A percentile compares a stretch with the other conserved stretches of the same genome.
Conservation (phyloP, 768 basidiomycete species). For the Suillus fuscotomentosus region DNA sequence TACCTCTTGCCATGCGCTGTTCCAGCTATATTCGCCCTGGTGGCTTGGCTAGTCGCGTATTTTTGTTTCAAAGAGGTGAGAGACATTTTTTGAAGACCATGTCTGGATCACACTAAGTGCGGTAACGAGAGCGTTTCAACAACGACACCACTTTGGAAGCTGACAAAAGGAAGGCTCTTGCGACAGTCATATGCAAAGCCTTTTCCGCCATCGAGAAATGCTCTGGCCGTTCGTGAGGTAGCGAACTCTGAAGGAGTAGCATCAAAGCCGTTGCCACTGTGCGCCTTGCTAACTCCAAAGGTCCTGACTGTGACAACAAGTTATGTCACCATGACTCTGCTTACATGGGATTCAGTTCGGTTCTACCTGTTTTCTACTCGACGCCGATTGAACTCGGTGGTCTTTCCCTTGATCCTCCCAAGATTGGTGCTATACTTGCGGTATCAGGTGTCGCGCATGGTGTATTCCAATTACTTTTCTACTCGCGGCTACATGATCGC, state of each 20-base stretch:
- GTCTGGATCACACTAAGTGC: background rate
- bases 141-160: background rate
- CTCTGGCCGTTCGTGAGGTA: background rate
- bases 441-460: slow-evolving; percentile 58
- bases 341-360: slow-evolving; percentile 59
- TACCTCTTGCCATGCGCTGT: slow-evolving; percentile 70
- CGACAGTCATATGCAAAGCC: background rate
- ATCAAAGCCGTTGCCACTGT: slow-evolving; percentile 38
- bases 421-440: slow-evolving; percentile 16
- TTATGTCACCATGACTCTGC: slow-evolving; percentile 56
- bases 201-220: background rate
- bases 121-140: slow-evolving; percentile 31
- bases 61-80: slow-evolving; percentile 51
- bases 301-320: slow-evolving; percentile 55
- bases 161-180: slow-evolving; percentile 7
- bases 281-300: slow-evolving; percentile 42
- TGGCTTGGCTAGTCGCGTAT: slow-evolving; percentile 47
- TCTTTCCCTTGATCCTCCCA: slow-evolving; percentile 6
- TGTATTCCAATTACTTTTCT: slow-evolving; percentile 57
- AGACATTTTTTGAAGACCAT: background rate
- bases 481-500: slow-evolving; percentile 49
- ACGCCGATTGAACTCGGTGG: slow-evolving; percentile 14
- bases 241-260: slow-evolving; percentile 10
- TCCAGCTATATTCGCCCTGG: slow-evolving; percentile 48
- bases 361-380: slow-evolving; percentile 21